Base-by-base conservation (phyloP, 345 rosid genomes). In the Sisymbrium irio region DNA sequence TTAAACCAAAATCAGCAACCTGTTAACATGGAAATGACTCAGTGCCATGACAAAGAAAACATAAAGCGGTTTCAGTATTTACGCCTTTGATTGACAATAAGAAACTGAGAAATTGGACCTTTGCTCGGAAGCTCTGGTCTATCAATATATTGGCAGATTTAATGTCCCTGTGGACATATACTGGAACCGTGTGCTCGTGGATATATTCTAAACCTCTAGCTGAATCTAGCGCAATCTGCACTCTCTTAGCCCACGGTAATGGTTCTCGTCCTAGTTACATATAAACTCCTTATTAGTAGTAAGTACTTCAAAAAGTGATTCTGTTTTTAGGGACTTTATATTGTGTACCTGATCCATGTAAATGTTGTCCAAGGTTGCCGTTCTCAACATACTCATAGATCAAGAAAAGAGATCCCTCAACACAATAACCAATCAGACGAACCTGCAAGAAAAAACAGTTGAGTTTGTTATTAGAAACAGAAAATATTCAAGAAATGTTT, bases 201-300 rank as follows among this genome's bases (percentile, higher is more conserved):
- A 95, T 95, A 70, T 92, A 95, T 69, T 95, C 98, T 59, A 95
- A 96, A 72, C 98, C 99, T 83, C 99, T 85, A 19, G 99, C 99
- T 42, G 99, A 90, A 77, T 95, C 99, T n/a, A 95, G 86, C 8
- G 98, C 99, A 69, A 92, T 92, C 82, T 95, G 96, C 81, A 95
- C 91, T 82, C 99, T 82, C 70, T 82, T 76, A 56, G 88, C 74
- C 98, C 99, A 95, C 5, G 94, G 79, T 71, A 88, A 76, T 19
- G 97, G 85, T 3, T 95, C 94, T 83, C 80, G 86, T 66, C 74
- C 98, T 92, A 83, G 65, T 61, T 80, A 69, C 59, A 76, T 17
- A 67, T 4, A 63, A 73, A 30, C 17, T 7, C n/a, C 7, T 64
- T 27, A 36, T 3, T 37, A 40, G 19, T n/a, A n/a, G n/a, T n/a